phyloP scores from a whole-genome alignment of 2,329 filamentous ascomycete genomes.

The Ustulina deusta region DNA sequence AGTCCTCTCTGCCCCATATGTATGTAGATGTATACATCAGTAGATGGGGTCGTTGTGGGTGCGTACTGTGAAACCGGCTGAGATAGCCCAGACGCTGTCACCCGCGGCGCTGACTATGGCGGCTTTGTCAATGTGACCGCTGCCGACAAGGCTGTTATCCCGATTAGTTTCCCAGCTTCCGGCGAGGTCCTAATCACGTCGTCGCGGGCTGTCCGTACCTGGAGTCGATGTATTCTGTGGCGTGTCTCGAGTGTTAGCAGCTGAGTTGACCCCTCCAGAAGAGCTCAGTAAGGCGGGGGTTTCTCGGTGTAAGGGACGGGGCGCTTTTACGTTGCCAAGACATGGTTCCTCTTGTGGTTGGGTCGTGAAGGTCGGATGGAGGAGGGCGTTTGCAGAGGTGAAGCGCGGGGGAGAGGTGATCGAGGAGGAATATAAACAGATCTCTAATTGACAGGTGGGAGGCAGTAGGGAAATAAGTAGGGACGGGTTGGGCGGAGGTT shows the following conservation, averaged over 20 bases:
- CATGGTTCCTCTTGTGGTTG: conserved; percentile 61
- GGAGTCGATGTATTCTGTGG: conserved; percentile 68
- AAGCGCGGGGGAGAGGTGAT: conserved; percentile 21
- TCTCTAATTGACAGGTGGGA: conserved; percentile 2
- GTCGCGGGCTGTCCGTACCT: conserved; percentile 59
- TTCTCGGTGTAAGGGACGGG: conserved; percentile 28
- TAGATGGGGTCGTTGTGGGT: conserved; percentile 10
- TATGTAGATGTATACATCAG: not conserved
- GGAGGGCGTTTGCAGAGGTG: conserved; percentile 18
- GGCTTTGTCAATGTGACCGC: conserved; percentile 83
- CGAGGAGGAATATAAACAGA: conserved; percentile 22
- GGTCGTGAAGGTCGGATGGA: conserved; percentile 26
- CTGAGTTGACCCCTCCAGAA: conserved; percentile 28
- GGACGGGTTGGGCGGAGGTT: conserved; percentile 37
- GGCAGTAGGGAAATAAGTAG: conserved; percentile 8
- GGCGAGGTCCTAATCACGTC: not conserved
- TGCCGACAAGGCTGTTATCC: conserved; percentile 77
- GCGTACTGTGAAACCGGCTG: conserved; percentile 77
- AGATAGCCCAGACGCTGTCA: conserved; percentile 82
- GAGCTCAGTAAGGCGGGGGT: conserved; percentile 44
- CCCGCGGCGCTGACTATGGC: conserved; percentile 86
- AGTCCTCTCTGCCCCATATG: conserved; percentile 14
- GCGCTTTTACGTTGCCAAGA: conserved; percentile 77
- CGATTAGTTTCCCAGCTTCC: conserved; percentile 12
- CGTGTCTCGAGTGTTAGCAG: conserved; percentile 44